Evolutionary conservation across 805 yeast species (phyloP).

Genomic region (Debaryomyces castellii): DNA sequence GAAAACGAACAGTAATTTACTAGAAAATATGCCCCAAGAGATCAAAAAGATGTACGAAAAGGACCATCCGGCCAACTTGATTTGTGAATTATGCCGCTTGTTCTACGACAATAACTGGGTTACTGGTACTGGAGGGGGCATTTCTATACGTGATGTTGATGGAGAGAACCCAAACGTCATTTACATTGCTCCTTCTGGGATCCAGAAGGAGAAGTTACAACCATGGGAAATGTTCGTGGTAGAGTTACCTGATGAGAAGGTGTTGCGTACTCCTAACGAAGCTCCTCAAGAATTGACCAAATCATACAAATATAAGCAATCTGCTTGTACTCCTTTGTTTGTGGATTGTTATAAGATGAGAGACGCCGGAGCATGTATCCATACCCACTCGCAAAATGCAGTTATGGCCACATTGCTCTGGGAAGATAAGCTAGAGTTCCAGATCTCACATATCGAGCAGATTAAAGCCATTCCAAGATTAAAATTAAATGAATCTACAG

Average conservation of each 20-base stretch:
- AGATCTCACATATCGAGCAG: constrained; percentile 81
- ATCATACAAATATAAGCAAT: constrained; percentile 64
- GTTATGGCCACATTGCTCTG: constrained; percentile 75
- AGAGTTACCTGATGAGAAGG: constrained; percentile 51
- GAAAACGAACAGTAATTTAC: not conserved
- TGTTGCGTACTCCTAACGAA: constrained; percentile 58
- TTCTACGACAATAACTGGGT: constrained; percentile 88
- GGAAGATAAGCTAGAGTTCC: constrained; percentile 61
- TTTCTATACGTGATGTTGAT: constrained; percentile 62
- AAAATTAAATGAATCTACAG: constrained; percentile 23
- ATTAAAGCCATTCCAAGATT: constrained; percentile 83
- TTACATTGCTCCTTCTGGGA: constrained; percentile 93
- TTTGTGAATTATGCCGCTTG: constrained; percentile 74
- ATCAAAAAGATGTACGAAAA: constrained; percentile 39
- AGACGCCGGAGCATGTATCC: constrained; percentile 89
- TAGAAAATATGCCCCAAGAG: not conserved
- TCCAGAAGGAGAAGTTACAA: constrained; percentile 84
- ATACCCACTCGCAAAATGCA: constrained; percentile 89
- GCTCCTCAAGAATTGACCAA: constrained; percentile 37
- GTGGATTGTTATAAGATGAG: constrained; percentile 66
- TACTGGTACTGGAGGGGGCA: constrained; percentile 96
- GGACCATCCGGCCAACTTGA: constrained; percentile 77
- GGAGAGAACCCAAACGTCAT: constrained; percentile 47
- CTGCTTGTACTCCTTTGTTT: constrained; percentile 91
- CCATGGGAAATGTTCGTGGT: constrained; percentile 82